These are phyloP conservation scores for Candida anutae DNA, from an alignment of 1,139 yeast genomes.

Conservation along the genomic window DNA sequence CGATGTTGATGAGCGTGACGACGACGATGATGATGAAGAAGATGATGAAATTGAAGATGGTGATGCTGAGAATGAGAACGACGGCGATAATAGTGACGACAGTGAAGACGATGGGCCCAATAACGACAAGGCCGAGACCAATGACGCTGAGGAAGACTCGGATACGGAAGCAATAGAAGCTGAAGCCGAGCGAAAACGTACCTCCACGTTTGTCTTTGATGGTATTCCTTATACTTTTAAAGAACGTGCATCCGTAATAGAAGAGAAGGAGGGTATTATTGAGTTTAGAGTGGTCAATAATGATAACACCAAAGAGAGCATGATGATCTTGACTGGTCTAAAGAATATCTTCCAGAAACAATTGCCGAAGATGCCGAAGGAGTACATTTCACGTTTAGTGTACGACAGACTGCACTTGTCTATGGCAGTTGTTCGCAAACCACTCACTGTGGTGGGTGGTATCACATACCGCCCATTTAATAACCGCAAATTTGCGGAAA, in stretches of 20 bases:
- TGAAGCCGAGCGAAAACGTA: conserved; percentile 42
- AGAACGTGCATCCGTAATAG: conserved; percentile 90
- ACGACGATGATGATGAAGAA: conserved; percentile 9
- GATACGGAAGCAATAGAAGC: conserved; percentile 46
- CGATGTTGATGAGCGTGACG: conserved; percentile 13
- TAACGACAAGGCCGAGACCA: conserved; percentile 6
- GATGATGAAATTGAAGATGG: conserved; percentile 9
- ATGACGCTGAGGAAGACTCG: conserved; percentile 17
- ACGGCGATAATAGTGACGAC: conserved; percentile 9
- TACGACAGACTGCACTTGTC: conserved; percentile 92
- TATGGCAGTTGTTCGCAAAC: conserved; percentile 91
- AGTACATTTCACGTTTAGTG: conserved; percentile 88
- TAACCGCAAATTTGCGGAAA: conserved; percentile 87
- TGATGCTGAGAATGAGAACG: conserved; percentile 5
- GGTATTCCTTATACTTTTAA: conserved; percentile 80
- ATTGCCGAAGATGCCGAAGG: conserved; percentile 97
- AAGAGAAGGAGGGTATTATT: conserved; percentile 83
- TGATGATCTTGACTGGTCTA: conserved; percentile 88
- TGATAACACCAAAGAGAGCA: conserved; percentile 78
- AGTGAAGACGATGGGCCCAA: conserved; percentile 5
- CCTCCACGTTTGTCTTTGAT: conserved; percentile 44
- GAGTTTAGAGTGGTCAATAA: conserved; percentile 95
- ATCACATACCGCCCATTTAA: conserved; percentile 94
- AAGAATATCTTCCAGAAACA: conserved; percentile 96
- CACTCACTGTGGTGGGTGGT: conserved; percentile 95